Conservation (phyloP, 2,329 filamentous ascomycete genomes). For the Colletotrichum euphorbiae region DNA sequence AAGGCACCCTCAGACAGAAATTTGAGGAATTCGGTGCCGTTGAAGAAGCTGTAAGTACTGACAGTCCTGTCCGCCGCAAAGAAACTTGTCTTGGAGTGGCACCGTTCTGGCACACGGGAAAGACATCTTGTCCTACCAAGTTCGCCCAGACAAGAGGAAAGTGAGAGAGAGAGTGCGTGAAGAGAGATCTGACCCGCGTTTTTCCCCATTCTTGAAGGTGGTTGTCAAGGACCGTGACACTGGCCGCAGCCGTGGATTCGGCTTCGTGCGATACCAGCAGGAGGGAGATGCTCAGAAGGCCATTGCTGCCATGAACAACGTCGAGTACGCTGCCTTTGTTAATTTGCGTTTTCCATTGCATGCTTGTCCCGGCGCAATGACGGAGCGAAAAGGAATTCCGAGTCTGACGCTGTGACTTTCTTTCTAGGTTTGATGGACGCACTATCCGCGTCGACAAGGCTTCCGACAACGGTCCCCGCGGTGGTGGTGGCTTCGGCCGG, state of each 20-base stretch:
- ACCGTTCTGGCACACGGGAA: background rate
- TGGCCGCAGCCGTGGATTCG: constrained; percentile 95
- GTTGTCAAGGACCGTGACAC: constrained; percentile 99
- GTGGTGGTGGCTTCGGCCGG: constrained; percentile 66
- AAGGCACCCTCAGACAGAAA: constrained; percentile 85
- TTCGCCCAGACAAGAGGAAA: constrained; percentile 1
- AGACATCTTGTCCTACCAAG: constrained; percentile 20
- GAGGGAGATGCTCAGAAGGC: constrained; percentile 82
- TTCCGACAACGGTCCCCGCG: constrained; percentile 79
- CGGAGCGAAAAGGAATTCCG: background rate
- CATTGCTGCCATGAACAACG: constrained; percentile 84
- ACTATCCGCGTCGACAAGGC: constrained; percentile 96
- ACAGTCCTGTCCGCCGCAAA: constrained; percentile 37
- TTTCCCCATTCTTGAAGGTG: constrained; percentile 67
- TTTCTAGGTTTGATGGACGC: constrained; percentile 86
- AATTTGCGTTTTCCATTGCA: constrained; percentile 35
- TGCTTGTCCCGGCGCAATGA: constrained; percentile 42
- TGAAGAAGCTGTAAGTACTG: constrained; percentile 88
- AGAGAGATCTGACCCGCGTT: constrained; percentile 41
- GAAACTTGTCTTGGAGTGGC: constrained; percentile 31
- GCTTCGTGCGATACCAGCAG: constrained; percentile 89
- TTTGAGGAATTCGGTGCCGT: constrained; percentile 93
- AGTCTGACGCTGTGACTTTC: constrained; percentile 21
- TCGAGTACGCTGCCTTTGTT: constrained; percentile 74
- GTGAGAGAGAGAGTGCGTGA: background rate